A percentile compares a stretch with the other conserved stretches of the same genome.
Evolutionary conservation across 495 filamentous ascomycete genomes (phyloP).

Genomic region (Hyaloscypha variabilis): DNA sequence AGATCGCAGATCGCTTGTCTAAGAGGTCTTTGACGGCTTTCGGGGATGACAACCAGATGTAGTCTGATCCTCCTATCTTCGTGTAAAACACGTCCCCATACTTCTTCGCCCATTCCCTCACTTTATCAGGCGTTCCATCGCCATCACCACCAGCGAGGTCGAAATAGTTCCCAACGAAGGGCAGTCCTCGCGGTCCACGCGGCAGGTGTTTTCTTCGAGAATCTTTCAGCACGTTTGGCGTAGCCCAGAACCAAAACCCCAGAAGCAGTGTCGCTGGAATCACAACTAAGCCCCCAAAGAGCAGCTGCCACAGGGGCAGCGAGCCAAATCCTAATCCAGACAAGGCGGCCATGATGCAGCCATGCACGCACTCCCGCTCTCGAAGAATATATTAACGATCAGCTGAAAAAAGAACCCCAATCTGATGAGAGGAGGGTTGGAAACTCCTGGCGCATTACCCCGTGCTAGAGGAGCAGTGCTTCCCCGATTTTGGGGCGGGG

Average conservation of each 20-base stretch:
- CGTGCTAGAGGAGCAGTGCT: not conserved
- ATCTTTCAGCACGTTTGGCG: constrained; percentile 22
- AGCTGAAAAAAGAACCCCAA: not conserved
- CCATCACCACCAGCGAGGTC: constrained; percentile 22
- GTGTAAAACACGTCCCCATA: constrained; percentile 33
- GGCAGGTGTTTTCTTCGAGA: constrained; percentile 17
- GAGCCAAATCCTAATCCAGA: constrained; percentile 4
- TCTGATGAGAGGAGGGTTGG: not conserved
- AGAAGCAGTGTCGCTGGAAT: constrained; percentile 7
- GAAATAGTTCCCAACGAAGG: constrained; percentile 28
- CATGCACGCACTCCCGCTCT: not conserved
- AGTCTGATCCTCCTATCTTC: constrained; percentile 30
- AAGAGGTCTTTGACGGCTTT: constrained; percentile 35
- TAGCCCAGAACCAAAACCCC: constrained; percentile 12
- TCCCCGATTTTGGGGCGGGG: not conserved
- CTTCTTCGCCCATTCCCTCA: constrained; percentile 25
- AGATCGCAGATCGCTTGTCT: constrained; percentile 35
- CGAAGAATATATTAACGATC: not conserved
- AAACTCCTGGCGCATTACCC: not conserved
- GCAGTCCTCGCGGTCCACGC: constrained; percentile 22
- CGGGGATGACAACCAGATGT: constrained; percentile 34
- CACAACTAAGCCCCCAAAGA: not conserved
- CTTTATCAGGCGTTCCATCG: constrained; percentile 17
- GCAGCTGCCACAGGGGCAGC: constrained; percentile 6
- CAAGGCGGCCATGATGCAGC: not conserved